These are phyloP conservation scores for Stevia rebaudiana DNA, from an alignment of 140 eudicot species.

Conservation along the genomic window DNA sequence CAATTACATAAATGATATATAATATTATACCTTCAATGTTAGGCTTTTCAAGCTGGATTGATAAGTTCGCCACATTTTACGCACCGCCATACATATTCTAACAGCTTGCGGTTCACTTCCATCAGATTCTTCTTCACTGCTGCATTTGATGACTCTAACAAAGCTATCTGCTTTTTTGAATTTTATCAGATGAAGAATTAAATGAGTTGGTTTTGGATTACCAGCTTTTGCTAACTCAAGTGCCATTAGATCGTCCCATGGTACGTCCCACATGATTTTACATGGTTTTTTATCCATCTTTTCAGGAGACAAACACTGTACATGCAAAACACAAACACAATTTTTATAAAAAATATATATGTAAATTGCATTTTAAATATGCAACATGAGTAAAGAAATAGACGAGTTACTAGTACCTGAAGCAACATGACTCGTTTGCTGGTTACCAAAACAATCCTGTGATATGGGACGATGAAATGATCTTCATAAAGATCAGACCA, in stretches of 20 bases:
- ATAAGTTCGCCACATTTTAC: constrained; percentile 79
- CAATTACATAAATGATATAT: neutral
- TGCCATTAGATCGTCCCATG: constrained; percentile 91
- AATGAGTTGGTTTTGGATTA: constrained; percentile 59
- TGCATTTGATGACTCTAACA: constrained; percentile 85
- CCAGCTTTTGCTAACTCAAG: constrained; percentile 92
- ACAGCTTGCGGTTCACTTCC: constrained; percentile 78
- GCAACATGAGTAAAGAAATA: neutral
- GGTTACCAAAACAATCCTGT: constrained; percentile 78
- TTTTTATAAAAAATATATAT: too few species aligned
- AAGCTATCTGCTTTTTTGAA: constrained; percentile 68
- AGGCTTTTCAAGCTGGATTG: constrained; percentile 55
- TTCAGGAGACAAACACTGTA: constrained; percentile 70
- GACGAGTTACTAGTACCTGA: constrained; percentile 45
- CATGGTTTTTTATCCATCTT: constrained; percentile 87
- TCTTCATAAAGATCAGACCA: constrained; percentile 95
- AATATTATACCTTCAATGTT: constrained; percentile 51
- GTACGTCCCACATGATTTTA: constrained; percentile 98
- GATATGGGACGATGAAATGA: constrained; percentile 72
- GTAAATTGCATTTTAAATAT: neutral
- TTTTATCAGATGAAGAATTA: constrained; percentile 70
- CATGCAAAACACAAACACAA: constrained; percentile 17
- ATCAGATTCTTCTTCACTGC: constrained; percentile 52
- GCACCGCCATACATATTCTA: constrained; percentile 61
- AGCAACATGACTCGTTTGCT: constrained; percentile 82